A percentile compares a stretch with the other conserved stretches of the same genome.
Evolutionary conservation across 768 basidiomycete genomes (phyloP).

Genomic region (Tulasnella sp.): DNA sequence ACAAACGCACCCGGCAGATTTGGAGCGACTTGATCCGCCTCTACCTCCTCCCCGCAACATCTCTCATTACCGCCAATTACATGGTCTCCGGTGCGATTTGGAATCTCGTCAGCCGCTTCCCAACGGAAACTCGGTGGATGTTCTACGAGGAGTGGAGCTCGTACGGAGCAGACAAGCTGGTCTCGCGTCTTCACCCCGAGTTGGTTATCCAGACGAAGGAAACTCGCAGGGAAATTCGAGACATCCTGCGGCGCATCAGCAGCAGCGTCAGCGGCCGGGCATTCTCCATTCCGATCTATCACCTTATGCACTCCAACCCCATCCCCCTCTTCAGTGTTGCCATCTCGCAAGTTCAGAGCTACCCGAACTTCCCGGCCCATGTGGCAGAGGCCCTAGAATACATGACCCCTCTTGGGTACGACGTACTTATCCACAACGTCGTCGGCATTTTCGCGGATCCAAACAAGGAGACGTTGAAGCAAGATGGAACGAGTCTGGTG

Average conservation of each 20-base stretch:
- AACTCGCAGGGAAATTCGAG: conserved; percentile 83
- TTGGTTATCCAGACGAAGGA: conserved; percentile 75
- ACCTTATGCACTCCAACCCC: conserved; percentile 91
- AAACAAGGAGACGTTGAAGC: conserved; percentile 75
- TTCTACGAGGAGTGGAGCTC: conserved; percentile 96
- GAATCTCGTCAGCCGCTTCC: conserved; percentile 78
- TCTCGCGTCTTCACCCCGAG: conserved; percentile 54
- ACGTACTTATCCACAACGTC: conserved; percentile 83
- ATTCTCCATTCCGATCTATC: conserved; percentile 83
- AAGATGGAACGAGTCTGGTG: conserved; percentile 84
- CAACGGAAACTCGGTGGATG: conserved; percentile 76
- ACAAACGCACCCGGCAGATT: conserved; percentile 42
- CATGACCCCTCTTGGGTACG: conserved; percentile 89
- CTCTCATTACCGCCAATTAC: conserved; percentile 79
- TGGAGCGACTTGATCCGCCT: conserved; percentile 80
- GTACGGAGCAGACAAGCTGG: conserved; percentile 52
- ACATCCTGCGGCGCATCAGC: conserved; percentile 66
- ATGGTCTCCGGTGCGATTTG: conserved; percentile 90
- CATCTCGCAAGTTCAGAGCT: conserved; percentile 91
- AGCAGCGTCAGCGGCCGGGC: conserved; percentile 62
- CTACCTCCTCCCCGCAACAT: conserved; percentile 81
- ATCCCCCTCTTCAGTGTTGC: conserved; percentile 85
- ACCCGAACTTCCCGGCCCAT: conserved; percentile 86
- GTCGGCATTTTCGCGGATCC: conserved; percentile 85
- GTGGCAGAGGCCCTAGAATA: conserved; percentile 87